These are phyloP conservation scores for Celoporthe dispersa DNA, from an alignment of 2,329 filamentous ascomycete genomes.

Conservation along the genomic window DNA sequence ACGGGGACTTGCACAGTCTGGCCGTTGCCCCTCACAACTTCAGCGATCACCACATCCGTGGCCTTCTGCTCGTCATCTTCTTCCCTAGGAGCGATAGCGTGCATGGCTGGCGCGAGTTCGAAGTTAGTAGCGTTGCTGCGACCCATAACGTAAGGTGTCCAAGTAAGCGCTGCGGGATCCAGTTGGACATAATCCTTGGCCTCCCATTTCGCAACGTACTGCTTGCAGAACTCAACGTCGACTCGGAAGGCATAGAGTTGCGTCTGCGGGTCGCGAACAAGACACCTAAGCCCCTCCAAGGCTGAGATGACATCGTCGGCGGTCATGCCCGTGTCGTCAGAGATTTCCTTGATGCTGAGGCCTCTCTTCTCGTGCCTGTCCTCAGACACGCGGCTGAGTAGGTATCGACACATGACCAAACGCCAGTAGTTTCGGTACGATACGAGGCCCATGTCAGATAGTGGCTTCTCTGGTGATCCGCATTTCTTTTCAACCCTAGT, in stretches of 20 bases:
- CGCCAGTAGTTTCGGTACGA: conserved; percentile 99
- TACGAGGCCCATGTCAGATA: conserved; percentile 97
- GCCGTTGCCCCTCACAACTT: conserved; percentile 39
- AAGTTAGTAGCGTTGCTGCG: conserved; percentile 81
- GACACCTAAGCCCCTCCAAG: conserved; percentile 83
- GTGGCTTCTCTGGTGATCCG: conserved; percentile 93
- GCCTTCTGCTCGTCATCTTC: conserved; percentile 62
- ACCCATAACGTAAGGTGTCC: conserved; percentile 98
- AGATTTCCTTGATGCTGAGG: conserved; percentile 70
- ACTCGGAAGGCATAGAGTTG: conserved; percentile 88
- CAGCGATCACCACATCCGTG: conserved; percentile 37
- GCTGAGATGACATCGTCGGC: conserved; percentile 95
- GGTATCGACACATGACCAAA: conserved; percentile 81
- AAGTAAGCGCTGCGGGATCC: conserved; percentile 79
- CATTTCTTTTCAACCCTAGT: conserved; percentile 93
- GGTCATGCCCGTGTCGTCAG: conserved; percentile 91
- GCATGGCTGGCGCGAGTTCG: conserved; percentile 79
- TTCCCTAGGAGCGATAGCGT: conserved; percentile 85
- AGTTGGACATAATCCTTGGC: conserved; percentile 85
- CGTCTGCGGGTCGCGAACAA: conserved; percentile 88
- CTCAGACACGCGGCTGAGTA: conserved; percentile 61
- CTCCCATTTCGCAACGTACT: conserved; percentile 89
- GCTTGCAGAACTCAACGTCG: conserved; percentile 81
- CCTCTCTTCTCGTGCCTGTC: conserved; percentile 49
- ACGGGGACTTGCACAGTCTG: conserved; percentile 36